These are phyloP conservation scores for Blastocystis sp. DNA, from an alignment of 352 stramenopile genomes.

Conservation along the genomic window DNA sequence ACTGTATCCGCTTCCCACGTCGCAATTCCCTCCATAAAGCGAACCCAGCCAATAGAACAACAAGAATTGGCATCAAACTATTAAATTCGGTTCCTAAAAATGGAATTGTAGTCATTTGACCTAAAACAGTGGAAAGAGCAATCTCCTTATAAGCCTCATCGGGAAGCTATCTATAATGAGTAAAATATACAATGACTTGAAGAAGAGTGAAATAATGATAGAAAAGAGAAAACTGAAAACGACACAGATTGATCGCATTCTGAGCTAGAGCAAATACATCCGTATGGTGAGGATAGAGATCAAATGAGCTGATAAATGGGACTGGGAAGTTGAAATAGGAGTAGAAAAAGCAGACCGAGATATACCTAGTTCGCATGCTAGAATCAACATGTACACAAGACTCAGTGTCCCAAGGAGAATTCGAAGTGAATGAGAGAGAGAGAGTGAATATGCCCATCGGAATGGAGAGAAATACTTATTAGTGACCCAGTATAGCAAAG, in stretches of 20 bases:
- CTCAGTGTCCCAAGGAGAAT: background rate
- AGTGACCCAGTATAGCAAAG: background rate
- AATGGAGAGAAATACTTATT: background rate
- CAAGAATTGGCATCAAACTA: background rate
- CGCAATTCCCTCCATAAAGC: background rate
- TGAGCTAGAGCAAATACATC: background rate
- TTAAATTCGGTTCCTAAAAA: constrained; percentile 4
- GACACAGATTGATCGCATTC: background rate
- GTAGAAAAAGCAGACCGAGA: constrained; percentile 12
- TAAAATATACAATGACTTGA: background rate
- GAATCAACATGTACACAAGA: background rate
- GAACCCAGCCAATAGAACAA: background rate
- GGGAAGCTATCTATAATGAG: background rate
- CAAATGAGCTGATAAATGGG: background rate
- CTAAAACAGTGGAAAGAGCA: background rate
- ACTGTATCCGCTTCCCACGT: background rate
- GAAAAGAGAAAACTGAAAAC: constrained; percentile 28
- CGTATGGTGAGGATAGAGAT: constrained; percentile 4
- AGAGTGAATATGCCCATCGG: background rate
- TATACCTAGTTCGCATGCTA: background rate
- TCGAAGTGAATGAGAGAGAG: background rate
- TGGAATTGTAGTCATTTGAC: constrained; percentile 6
- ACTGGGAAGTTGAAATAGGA: background rate
- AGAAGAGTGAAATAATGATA: constrained; percentile 15
- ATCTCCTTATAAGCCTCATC: background rate